A percentile compares a stretch with the other conserved stretches of the same genome.
These are phyloP conservation scores for Pharus latifolius DNA, from an alignment of 176 grass and related monocot genomes.

Conservation along the genomic window DNA sequence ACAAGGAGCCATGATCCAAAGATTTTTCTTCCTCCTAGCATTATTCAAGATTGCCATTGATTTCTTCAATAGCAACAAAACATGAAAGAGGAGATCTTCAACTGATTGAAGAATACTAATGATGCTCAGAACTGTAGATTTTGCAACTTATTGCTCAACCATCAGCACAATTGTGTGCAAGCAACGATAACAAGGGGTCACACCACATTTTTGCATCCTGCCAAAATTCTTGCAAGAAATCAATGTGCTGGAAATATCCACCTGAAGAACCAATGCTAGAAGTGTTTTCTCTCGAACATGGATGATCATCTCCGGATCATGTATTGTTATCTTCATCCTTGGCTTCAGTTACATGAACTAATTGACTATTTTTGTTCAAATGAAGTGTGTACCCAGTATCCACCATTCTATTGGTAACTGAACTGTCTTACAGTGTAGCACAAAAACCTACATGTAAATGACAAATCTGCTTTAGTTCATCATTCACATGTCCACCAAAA, in stretches of 20 bases:
- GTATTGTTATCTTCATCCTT: background rate
- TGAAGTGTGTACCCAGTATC: no score
- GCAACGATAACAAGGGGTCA: constrained; percentile 3
- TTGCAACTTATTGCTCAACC: background rate
- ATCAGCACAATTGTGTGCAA: background rate
- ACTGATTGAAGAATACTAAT: background rate
- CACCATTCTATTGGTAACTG: background rate
- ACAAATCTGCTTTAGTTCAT: background rate
- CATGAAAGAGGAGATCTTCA: background rate
- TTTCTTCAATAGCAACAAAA: background rate
- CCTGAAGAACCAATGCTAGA: background rate
- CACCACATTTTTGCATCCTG: background rate
- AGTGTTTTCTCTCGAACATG: background rate
- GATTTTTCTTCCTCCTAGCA: background rate
- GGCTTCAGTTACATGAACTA: constrained; percentile 18
- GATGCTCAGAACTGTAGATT: background rate
- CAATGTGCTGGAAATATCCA: background rate
- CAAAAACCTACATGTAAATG: constrained; percentile 14
- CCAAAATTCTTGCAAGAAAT: background rate
- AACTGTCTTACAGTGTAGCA: background rate
- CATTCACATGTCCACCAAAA: background rate
- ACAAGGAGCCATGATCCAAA: background rate
- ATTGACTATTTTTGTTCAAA: background rate
- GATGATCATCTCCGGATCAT: no score
- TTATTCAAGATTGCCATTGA: background rate